Base-by-base conservation (phyloP, 352 stramenopile species). In the Discostella stelligera region DNA sequence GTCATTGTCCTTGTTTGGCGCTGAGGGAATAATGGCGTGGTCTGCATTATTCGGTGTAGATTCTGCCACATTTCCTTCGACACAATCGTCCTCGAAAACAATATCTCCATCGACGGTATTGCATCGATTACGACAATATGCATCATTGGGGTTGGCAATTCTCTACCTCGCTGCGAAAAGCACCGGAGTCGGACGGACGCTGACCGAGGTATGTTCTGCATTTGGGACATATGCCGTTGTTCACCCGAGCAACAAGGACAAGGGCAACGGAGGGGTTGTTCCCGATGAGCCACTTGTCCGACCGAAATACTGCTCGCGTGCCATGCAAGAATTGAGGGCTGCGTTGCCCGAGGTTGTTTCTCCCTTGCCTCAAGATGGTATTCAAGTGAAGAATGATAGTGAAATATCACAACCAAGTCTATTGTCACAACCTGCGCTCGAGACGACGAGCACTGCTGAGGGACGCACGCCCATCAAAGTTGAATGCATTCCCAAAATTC, bases 291-390 rank as follows among this genome's bases (percentile, higher is more conserved):
- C 66, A 20, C 56, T 82, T 8, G 80, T 92, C 16, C 80, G 85
- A 66, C 56, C 72, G n/a, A 92, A 91, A 54, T 79, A 92, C 63
- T 90, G 85, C 55, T 86, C 76, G 0, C 52, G 53, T 10, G 87
- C 87, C 13, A 90, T 92, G 56, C 78, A 84, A 16, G 87, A 92
- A 65, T 80, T 92, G 21, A 79, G 79, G 65, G 20, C 48, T 44
- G 66, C 60, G 8, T 30, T 81, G 1, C 73, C 73, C 0, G 44
- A 63, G 25, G 50, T 66, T 9, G 39, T 79, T 18, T 25, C 59
- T 39, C 14, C 56, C 1, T 16, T 41, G n/a, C 27, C 49, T 13
- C 39, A 14, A 41, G 23, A 37, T 5, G 23, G 10, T 58, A 21
- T 16, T 4, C 13, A 8, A 20, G 20, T 50, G 13, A 18, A 53